Evolutionary conservation across 768 basidiomycete genomes (phyloP).

Genomic region (Naganishia vaughanmartiniae): DNA sequence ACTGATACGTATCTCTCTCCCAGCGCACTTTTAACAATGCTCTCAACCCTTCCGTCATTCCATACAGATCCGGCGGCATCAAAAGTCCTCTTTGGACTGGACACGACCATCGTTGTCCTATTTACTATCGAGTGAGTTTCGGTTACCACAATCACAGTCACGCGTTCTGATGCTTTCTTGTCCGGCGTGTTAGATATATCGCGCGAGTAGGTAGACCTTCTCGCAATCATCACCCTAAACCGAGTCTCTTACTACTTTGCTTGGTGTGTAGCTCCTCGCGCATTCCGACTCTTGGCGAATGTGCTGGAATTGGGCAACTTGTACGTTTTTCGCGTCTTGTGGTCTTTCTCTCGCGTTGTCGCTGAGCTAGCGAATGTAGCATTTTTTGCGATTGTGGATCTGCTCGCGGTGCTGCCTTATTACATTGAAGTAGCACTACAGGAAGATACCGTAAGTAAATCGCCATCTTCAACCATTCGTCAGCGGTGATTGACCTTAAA

Average conservation of each 20-base stretch:
- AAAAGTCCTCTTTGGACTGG: constrained; percentile 78
- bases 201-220: constrained; percentile 56
- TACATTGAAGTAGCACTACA: constrained; percentile 79
- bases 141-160: neutral
- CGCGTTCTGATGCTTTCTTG: neutral
- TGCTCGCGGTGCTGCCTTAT: constrained; percentile 81
- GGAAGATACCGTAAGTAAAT: constrained; percentile 73
- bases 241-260: neutral
- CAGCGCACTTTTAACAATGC: constrained; percentile 50
- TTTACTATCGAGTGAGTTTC: constrained; percentile 73
- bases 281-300: constrained; percentile 68
- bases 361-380: constrained; percentile 16
- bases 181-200: constrained; percentile 51
- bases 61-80: constrained; percentile 58
- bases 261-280: constrained; percentile 55
- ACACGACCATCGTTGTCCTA: constrained; percentile 75
- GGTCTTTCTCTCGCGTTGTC: neutral
- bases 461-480: neutral
- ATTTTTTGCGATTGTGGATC: constrained; percentile 78
- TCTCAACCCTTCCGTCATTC: constrained; percentile 52
- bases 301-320: constrained; percentile 54
- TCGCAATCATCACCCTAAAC: neutral
- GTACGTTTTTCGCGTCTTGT: constrained; percentile 54
- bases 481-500: neutral
- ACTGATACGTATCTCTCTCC: neutral